These are phyloP conservation scores for Lasiosphaeria miniovina DNA, from an alignment of 495 filamentous ascomycete genomes.

Conservation along the genomic window DNA sequence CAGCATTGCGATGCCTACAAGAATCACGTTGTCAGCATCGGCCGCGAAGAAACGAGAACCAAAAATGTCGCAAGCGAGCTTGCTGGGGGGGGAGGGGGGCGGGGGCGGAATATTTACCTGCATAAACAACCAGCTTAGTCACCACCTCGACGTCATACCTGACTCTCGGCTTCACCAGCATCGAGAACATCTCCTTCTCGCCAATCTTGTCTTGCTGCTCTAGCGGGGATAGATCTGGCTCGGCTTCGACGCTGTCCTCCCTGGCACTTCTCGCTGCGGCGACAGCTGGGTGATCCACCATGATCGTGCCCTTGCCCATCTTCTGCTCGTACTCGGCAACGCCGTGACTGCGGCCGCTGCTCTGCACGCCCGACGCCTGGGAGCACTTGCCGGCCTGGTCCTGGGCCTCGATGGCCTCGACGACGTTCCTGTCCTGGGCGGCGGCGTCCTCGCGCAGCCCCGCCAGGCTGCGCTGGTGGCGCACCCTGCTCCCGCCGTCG, in stretches of 20 bases:
- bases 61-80: no score
- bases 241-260: no score
- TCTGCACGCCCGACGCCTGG: constrained; percentile 30
- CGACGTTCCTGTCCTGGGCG: constrained; percentile 8
- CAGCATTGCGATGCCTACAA: constrained; percentile 69
- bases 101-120: no score
- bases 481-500: constrained; percentile 17
- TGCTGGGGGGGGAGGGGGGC: no score
- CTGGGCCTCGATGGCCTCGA: constrained; percentile 6
- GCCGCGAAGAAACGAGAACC: no score
- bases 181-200: constrained; percentile 81
- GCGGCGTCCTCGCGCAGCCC: constrained; percentile 18
- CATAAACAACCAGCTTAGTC: constrained; percentile 93
- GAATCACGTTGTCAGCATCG: constrained; percentile 7
- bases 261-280: no score
- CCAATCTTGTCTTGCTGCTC: constrained; percentile 46
- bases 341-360: constrained; percentile 22
- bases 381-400: constrained; percentile 25
- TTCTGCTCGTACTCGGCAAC: constrained; percentile 64
- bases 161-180: constrained; percentile 81
- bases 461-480: constrained; percentile 28
- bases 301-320: constrained; percentile 60
- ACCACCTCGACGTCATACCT: constrained; percentile 97
- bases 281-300: constrained; percentile 17
- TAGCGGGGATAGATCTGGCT: not conserved